A percentile compares a stretch with the other conserved stretches of the same genome.
Conservation (phyloP, 352 stramenopile species). For the Globisporangium ultimum region DNA sequence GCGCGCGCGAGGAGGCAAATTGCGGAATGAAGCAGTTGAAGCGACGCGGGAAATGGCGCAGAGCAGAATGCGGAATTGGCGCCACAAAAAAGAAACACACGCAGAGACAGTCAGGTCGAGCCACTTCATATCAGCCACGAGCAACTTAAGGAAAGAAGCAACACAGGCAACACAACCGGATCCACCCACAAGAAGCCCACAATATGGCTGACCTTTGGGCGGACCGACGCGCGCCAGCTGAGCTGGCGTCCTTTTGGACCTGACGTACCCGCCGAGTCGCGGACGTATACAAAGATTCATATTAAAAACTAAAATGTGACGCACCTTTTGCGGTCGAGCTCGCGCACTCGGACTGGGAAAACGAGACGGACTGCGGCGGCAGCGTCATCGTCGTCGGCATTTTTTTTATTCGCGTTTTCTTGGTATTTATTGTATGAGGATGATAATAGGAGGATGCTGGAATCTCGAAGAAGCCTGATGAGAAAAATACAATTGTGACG, state of each 20-base stretch:
- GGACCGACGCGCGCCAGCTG: not conserved
- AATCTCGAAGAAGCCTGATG: no score
- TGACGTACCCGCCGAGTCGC: not conserved
- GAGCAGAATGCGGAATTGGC: no score
- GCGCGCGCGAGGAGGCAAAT: not conserved
- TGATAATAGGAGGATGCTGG: no score
- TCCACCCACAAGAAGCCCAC: not conserved
- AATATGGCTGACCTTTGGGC: constrained; percentile 6
- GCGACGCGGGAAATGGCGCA: no score
- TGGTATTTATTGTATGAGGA: no score
- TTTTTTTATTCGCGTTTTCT: no score
- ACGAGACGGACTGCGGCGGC: constrained; percentile 2
- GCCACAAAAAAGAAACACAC: not conserved
- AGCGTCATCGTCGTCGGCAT: not conserved
- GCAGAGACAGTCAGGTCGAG: not conserved
- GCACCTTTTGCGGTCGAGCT: constrained; percentile 12
- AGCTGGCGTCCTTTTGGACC: not conserved
- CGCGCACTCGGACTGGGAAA: constrained; percentile 9
- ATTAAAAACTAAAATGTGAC: not conserved
- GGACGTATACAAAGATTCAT: not conserved
- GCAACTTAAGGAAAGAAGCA: not conserved
- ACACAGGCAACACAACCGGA: not conserved
- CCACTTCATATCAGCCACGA: not conserved
- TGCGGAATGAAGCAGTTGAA: not conserved
- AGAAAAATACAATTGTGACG: no score